phyloP scores from a whole-genome alignment of 2,329 filamentous ascomycete genomes.

The Colletotrichum brevisporum region DNA sequence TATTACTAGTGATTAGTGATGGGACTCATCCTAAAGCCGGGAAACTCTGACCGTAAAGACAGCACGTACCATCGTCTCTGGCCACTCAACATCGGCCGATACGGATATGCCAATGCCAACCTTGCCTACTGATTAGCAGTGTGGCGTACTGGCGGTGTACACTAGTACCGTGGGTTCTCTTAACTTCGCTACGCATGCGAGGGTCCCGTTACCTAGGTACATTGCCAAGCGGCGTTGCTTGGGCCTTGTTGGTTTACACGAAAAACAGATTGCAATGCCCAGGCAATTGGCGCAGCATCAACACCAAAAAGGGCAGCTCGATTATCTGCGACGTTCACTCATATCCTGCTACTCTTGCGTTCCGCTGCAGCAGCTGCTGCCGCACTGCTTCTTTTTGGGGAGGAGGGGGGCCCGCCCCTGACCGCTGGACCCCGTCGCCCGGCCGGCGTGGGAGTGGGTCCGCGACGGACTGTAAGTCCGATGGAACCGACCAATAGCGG shows the following conservation, averaged over 20 bases:
- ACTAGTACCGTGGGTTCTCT: background rate
- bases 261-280: too few species aligned
- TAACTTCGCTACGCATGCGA: background rate
- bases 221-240: too few species aligned
- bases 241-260: too few species aligned
- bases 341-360: too few species aligned
- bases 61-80: background rate
- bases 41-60: background rate
- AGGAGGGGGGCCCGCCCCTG: background rate
- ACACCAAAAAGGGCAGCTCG: too few species aligned
- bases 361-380: too few species aligned
- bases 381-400: background rate
- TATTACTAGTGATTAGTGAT: background rate
- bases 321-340: too few species aligned
- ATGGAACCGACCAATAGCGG: background rate
- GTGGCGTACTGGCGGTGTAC: too few species aligned
- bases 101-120: too few species aligned
- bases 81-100: background rate
- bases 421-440: background rate
- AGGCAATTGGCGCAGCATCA: too few species aligned
- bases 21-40: background rate
- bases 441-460: background rate
- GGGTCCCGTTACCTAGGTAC: background rate
- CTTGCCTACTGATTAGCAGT: too few species aligned
- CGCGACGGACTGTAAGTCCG: constrained; percentile 11